Base-by-base conservation (phyloP, 176 grass and related monocot species). In the Phoenix dactylifera region DNA sequence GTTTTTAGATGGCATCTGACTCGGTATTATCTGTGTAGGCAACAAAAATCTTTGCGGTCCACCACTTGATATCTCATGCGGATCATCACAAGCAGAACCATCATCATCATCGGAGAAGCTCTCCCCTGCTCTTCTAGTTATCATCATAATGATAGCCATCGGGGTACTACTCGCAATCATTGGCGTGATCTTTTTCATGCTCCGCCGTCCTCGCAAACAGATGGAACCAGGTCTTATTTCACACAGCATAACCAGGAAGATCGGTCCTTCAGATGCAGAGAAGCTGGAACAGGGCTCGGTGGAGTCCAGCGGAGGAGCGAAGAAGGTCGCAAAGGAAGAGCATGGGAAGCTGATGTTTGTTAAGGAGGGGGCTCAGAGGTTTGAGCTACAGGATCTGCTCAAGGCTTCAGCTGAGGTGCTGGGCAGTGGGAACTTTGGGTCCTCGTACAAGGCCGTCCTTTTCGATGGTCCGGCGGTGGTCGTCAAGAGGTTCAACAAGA, bases 401-500 rank as follows among this genome's bases (percentile, higher is more conserved):
- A 72, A 82, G 59, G 72, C 93, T 0, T 89, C 87, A 0, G 88
- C 93, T 2, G 93, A 98, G 71, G 80, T 92, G 63, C 69, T 98
- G 3, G 88, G 88, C n/a, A 92, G 82, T 72, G 88, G 84, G 48
- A 90, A 79, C 72, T 85, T 98, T 35, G 87, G 93, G 22, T 79
- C 87, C 16, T 92, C 93, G 4, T 98, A 98, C 79, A 98, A 92
- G 82, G 88, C 88, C 6, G 72, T 61, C 1, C 67, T 83, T 20
- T 7, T 83, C 1, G 71, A 78, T 6, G 93, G 84, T 0, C 76
- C 60, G 2, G 50, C 71, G 54, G 68, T 92, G 58, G 88, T 98
- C 59, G 93, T 92, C 76, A 98, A 98, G 88, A 80, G 84, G 56
- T 90, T 89, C 60, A 92, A 70, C 70, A 71, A 83, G 51, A 98